These are phyloP conservation scores for Vaccinium macrocarpon DNA, from an alignment of 148 eudicot species.

Conservation along the genomic window DNA sequence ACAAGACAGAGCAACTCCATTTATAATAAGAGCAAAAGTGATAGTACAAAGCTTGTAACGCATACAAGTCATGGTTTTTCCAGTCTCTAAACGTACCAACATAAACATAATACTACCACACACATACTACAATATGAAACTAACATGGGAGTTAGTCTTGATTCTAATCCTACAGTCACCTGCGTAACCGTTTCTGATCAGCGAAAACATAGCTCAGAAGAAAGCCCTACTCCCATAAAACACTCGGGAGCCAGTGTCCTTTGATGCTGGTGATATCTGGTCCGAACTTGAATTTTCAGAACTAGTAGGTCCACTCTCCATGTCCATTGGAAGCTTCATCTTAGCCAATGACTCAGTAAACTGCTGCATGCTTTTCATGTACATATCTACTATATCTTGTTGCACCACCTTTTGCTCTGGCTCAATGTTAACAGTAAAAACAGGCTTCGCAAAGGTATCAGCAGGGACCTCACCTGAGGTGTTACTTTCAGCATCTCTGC, in stretches of 20 bases:
- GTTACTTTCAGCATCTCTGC: conserved; percentile 48
- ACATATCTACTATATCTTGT: conserved; percentile 95
- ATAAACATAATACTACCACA: conserved; percentile 21
- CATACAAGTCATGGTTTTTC: conserved; percentile 26
- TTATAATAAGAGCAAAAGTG: conserved; percentile 23
- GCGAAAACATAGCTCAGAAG: conserved; percentile 52
- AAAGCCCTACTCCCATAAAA: conserved; percentile 97
- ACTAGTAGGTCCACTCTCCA: conserved; percentile 52
- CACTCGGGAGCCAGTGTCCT: conserved; percentile 66
- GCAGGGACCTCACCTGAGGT: conserved; percentile 24
- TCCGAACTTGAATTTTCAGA: conserved; percentile 69
- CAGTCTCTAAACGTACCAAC: conserved; percentile 17
- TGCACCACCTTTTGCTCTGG: conserved; percentile 82
- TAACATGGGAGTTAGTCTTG: conserved; percentile 37
- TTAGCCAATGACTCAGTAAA: conserved; percentile 85
- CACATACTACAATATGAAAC: conserved; percentile 29
- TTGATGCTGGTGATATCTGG: conserved; percentile 54
- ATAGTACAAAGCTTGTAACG: conserved; percentile 25
- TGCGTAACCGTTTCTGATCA: conserved; percentile 24
- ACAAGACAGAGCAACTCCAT: background rate
- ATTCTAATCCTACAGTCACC: conserved; percentile 67
- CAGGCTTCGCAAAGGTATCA: conserved; percentile 41
- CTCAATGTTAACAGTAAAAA: conserved; percentile 51
- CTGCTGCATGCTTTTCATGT: conserved; percentile 99
- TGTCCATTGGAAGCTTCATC: conserved; percentile 95